Evolutionary conservation across 345 rosid species (phyloP).

Genomic region (Citrus unshiu): DNA sequence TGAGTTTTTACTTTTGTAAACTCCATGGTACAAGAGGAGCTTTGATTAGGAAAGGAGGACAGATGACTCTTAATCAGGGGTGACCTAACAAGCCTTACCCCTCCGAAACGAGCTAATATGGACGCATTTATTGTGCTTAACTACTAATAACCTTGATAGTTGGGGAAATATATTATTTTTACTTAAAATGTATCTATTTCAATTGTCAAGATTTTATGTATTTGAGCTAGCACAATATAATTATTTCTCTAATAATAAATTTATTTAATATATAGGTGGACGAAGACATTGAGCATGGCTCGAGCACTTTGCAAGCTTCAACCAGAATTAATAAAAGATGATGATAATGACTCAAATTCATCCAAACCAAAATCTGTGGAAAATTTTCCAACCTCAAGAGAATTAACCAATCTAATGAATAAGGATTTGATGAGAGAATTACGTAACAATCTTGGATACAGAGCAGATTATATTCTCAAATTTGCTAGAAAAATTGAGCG

Average conservation of each 20-base stretch:
- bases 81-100: too few relatives aligned
- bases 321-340: conserved; percentile 1
- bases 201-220: too few relatives aligned
- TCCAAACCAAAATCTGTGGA: not conserved
- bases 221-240: too few relatives aligned
- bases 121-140: too few relatives aligned
- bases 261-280: conserved; percentile 26
- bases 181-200: too few relatives aligned
- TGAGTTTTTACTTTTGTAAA: too few relatives aligned
- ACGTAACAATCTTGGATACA: conserved; percentile 43
- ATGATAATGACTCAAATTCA: not conserved
- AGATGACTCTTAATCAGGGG: too few relatives aligned
- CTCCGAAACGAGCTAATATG: too few relatives aligned
- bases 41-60: too few relatives aligned
- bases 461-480: conserved; percentile 25
- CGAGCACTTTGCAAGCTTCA: conserved; percentile 37
- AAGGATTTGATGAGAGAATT: conserved; percentile 6
- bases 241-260: not conserved
- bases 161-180: too few relatives aligned
- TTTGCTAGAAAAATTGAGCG: conserved; percentile 28
- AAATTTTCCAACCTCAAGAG: conserved; percentile 44
- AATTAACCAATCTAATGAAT: conserved; percentile 25
- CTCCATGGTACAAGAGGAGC: too few relatives aligned
- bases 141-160: too few relatives aligned
- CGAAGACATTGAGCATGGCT: conserved; percentile 43